Conservation (phyloP, 1,284 basidiomycete species). For the Pholiota adiposa region DNA sequence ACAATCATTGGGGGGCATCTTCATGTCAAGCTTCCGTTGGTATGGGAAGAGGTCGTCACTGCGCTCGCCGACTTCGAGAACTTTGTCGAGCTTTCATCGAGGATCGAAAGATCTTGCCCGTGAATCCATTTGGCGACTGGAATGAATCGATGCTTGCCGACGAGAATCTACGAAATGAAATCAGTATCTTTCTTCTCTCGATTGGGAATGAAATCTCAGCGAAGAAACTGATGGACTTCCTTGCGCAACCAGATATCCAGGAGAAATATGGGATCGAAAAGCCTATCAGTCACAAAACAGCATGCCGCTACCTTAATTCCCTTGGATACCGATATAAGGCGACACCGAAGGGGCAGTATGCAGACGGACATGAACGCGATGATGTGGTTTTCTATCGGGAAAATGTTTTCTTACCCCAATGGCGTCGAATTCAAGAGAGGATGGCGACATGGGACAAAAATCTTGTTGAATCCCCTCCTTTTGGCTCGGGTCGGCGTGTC, state of each 20-base stretch:
- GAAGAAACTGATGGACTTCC: conserved; percentile 27
- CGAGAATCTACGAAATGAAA: conserved; percentile 30
- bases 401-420: conserved; percentile 23
- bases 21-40: no score
- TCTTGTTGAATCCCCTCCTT: no score
- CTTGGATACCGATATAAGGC: conserved; percentile 28
- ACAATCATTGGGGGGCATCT: no score
- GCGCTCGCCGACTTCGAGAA: conserved; percentile 24
- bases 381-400: conserved; percentile 29
- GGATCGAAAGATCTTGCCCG: conserved; percentile 27
- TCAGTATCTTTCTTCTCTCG: conserved; percentile 33
- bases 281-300: conserved; percentile 27
- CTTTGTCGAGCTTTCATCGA: conserved; percentile 26
- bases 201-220: conserved; percentile 33
- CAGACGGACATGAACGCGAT: conserved; percentile 29
- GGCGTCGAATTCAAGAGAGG: conserved; percentile 15
- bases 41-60: conserved; percentile 29
- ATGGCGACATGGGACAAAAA: neutral
- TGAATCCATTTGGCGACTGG: conserved; percentile 37
- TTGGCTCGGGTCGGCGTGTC: neutral
- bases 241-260: conserved; percentile 24
- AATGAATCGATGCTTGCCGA: conserved; percentile 31
- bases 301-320: conserved; percentile 26
- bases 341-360: conserved; percentile 29
- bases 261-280: conserved; percentile 28